These are phyloP conservation scores for Fragaria vesca DNA, from an alignment of 306 rosid genomes.

Conservation along the genomic window DNA sequence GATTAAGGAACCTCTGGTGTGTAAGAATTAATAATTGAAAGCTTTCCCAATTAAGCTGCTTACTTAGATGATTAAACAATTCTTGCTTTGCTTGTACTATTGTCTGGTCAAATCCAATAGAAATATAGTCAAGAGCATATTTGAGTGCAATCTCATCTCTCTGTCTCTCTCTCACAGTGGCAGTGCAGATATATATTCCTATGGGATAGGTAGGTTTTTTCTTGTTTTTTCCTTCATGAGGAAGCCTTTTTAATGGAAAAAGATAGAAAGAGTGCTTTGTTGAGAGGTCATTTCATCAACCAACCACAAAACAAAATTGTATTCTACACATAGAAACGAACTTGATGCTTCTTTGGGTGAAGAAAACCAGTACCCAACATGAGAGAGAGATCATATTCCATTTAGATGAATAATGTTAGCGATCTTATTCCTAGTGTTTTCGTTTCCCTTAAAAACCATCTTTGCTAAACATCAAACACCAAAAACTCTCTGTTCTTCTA, in stretches of 20 bases:
- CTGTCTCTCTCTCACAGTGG: conserved; percentile 25
- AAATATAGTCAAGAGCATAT: conserved; percentile 59
- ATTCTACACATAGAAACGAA: conserved; percentile 23
- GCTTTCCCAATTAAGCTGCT: conserved; percentile 28
- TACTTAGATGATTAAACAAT: conserved; percentile 22
- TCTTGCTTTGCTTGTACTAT: conserved; percentile 18
- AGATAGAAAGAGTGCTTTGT: conserved; percentile 43
- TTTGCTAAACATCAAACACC: neutral
- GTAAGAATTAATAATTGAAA: conserved; percentile 6
- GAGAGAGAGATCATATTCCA: conserved; percentile 35
- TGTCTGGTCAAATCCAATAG: conserved; percentile 50
- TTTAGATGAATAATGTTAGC: neutral
- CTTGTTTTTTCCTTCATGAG: neutral
- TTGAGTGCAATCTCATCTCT: conserved; percentile 46
- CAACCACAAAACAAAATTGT: conserved; percentile 47
- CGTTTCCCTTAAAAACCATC: neutral
- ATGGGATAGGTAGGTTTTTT: conserved; percentile 21
- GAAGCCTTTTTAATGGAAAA: conserved; percentile 13
- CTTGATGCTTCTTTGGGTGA: conserved; percentile 45
- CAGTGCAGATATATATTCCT: conserved; percentile 35
- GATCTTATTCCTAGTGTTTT: neutral
- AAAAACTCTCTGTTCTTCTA: conserved; percentile 6
- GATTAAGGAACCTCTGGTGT: conserved; percentile 1
- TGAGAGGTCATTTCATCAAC: conserved; percentile 74
- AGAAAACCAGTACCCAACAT: conserved; percentile 38